These are phyloP conservation scores for Metschnikowia cerradonensis DNA, from an alignment of 805 yeast species.

Conservation along the genomic window DNA sequence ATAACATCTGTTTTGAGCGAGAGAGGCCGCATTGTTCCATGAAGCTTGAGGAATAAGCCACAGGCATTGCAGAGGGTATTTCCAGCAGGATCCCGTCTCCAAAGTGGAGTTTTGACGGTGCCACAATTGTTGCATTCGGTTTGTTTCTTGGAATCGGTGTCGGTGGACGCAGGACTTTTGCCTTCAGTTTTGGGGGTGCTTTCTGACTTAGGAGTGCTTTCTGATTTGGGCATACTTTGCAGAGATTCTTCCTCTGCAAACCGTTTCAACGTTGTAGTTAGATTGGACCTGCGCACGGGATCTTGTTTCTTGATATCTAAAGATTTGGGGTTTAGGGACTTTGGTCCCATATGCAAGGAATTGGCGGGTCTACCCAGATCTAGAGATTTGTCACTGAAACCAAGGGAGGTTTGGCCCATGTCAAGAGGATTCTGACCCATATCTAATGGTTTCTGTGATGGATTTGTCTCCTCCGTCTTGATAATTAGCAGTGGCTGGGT, in stretches of 20 bases:
- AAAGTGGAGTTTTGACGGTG: conserved; percentile 56
- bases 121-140: conserved; percentile 56
- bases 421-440: too few species aligned
- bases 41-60: conserved; percentile 56
- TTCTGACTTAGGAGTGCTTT: not conserved
- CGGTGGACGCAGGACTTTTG: not conserved
- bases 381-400: too few species aligned
- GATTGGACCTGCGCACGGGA: conserved; percentile 10
- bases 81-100: conserved; percentile 59
- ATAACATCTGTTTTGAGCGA: conserved; percentile 56
- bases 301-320: not conserved
- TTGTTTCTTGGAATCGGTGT: conserved; percentile 7
- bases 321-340: not conserved
- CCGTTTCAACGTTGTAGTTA: conserved; percentile 14
- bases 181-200: not conserved
- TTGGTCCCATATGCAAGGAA: too few species aligned
- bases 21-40: conserved; percentile 59
- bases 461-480: not conserved
- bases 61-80: conserved; percentile 63
- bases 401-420: too few species aligned
- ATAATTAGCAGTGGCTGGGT: not conserved
- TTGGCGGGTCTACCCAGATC: too few species aligned
- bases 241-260: not conserved
- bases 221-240: too few species aligned
- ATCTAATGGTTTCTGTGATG: too few species aligned